Evolutionary conservation across 176 grass and related monocot species (phyloP).

Genomic region (Stipa capillata): DNA sequence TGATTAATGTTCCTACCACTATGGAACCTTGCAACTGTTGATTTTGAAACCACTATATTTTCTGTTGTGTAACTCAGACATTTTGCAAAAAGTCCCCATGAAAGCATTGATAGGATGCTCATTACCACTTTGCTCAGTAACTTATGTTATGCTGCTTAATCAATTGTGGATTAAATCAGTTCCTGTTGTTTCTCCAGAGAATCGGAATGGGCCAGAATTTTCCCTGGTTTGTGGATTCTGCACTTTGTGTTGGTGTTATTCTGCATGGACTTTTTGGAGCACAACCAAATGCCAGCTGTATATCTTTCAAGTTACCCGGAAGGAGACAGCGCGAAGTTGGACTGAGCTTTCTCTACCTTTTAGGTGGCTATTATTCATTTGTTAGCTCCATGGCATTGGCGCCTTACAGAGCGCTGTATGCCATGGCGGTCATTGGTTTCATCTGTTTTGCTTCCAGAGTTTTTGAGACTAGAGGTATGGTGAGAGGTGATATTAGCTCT

Average conservation of each 20-base stretch:
- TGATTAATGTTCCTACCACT: too few relatives aligned
- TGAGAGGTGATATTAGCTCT: conserved; percentile 48
- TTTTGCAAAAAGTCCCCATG: too few relatives aligned
- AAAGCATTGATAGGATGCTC: too few relatives aligned
- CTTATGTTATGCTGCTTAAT: neutral
- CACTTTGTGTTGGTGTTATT: conserved; percentile 71
- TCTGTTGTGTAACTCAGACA: too few relatives aligned
- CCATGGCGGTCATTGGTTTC: conserved; percentile 59
- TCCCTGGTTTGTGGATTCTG: conserved; percentile 76
- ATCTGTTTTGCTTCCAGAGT: conserved; percentile 53
- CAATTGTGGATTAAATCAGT: neutral
- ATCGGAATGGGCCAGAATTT: conserved; percentile 76
- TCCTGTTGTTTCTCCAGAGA: conserved; percentile 51
- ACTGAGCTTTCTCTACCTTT: conserved; percentile 68
- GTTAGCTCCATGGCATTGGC: conserved; percentile 47
- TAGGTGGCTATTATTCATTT: conserved; percentile 80
- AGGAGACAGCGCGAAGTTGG: conserved; percentile 35
- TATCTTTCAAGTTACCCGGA: conserved; percentile 50
- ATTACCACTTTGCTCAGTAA: too few relatives aligned
- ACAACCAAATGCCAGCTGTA: conserved; percentile 39
- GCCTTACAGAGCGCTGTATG: conserved; percentile 76
- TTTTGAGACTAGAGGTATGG: conserved; percentile 46
- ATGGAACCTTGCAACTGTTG: too few relatives aligned
- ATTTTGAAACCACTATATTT: too few relatives aligned
- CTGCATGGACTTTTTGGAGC: conserved; percentile 75